These are phyloP conservation scores for Trametes maxima DNA, from an alignment of 768 basidiomycete species.

Conservation along the genomic window DNA sequence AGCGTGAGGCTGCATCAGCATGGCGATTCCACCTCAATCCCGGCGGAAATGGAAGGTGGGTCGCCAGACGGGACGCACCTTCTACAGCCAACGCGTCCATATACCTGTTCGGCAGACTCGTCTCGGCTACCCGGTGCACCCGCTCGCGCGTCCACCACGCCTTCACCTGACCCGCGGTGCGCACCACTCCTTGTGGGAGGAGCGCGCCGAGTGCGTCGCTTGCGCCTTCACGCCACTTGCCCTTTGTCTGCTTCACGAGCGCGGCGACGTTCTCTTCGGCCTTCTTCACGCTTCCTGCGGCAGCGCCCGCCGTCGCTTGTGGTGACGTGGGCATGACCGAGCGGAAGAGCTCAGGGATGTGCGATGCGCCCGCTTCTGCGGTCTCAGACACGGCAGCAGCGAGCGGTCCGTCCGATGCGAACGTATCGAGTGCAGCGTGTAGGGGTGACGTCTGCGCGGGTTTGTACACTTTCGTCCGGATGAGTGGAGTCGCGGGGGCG, in stretches of 20 bases:
- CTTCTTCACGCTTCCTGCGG: slow-evolving; percentile 31
- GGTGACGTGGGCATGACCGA: slow-evolving; percentile 34
- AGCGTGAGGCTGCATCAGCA: background rate
- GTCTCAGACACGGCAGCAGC: slow-evolving; percentile 48
- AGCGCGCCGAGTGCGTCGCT: slow-evolving; percentile 28
- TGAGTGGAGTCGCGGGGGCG: slow-evolving; percentile 40
- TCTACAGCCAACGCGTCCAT: slow-evolving; percentile 63
- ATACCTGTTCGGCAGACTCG: slow-evolving; percentile 59
- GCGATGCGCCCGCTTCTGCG: slow-evolving; percentile 49
- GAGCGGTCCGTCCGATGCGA: slow-evolving; percentile 56
- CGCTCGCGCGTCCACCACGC: slow-evolving; percentile 65
- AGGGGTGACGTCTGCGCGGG: slow-evolving; percentile 50
- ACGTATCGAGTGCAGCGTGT: slow-evolving; percentile 51
- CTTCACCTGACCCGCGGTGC: slow-evolving; percentile 30
- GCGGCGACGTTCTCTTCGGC: slow-evolving; percentile 29
- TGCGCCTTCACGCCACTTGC: slow-evolving; percentile 18
- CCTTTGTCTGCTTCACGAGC: slow-evolving; percentile 16
- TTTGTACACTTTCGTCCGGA: slow-evolving; percentile 49
- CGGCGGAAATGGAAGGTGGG: background rate
- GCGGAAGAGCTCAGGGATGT: slow-evolving; percentile 54
- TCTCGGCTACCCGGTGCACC: slow-evolving; percentile 52
- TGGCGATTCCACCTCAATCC: background rate
- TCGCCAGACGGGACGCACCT: slow-evolving; percentile 42
- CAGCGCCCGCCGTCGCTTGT: slow-evolving; percentile 21
- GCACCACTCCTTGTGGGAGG: slow-evolving; percentile 37